Conservation (phyloP, 345 rosid species). For the Acer campestre region DNA sequence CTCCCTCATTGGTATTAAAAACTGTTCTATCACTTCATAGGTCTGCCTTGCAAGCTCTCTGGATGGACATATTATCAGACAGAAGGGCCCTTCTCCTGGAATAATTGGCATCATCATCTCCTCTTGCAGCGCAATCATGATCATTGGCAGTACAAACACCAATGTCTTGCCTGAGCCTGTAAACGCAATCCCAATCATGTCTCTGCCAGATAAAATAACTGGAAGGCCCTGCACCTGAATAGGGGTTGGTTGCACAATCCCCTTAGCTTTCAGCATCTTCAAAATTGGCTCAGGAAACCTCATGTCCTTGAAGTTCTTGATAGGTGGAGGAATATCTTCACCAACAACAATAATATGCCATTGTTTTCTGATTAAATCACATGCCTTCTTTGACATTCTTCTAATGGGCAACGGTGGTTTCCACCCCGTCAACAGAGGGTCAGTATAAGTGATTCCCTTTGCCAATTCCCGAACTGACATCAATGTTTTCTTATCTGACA, state of each 20-base stretch:
- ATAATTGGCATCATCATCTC: constrained; percentile 89
- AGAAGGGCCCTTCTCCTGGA: constrained; percentile 87
- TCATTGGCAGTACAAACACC: constrained; percentile 85
- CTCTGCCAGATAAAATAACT: constrained; percentile 75
- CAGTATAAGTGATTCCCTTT: constrained; percentile 81
- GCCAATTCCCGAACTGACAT: constrained; percentile 92
- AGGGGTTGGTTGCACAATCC: constrained; percentile 92
- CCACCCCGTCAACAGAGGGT: constrained; percentile 85
- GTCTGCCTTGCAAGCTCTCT: constrained; percentile 95
- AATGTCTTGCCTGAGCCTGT: constrained; percentile 90
- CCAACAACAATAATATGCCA: constrained; percentile 95
- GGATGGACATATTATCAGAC: constrained; percentile 80
- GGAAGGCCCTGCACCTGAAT: constrained; percentile 97
- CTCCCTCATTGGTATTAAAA: constrained; percentile 60
- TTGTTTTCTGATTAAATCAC: constrained; percentile 76
- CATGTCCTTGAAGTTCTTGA: constrained; percentile 85
- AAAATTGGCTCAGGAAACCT: constrained; percentile 74
- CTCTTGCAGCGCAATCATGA: constrained; percentile 89
- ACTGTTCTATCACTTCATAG: constrained; percentile 82
- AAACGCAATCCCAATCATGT: constrained; percentile 94
- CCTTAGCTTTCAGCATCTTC: constrained; percentile 68
- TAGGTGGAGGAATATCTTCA: constrained; percentile 80
- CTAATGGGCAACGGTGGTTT: constrained; percentile 74
- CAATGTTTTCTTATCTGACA: constrained; percentile 79
- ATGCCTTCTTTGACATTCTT: constrained; percentile 56